Conservation (phyloP, 768 basidiomycete species). For the Cystoderma amianthinum region DNA sequence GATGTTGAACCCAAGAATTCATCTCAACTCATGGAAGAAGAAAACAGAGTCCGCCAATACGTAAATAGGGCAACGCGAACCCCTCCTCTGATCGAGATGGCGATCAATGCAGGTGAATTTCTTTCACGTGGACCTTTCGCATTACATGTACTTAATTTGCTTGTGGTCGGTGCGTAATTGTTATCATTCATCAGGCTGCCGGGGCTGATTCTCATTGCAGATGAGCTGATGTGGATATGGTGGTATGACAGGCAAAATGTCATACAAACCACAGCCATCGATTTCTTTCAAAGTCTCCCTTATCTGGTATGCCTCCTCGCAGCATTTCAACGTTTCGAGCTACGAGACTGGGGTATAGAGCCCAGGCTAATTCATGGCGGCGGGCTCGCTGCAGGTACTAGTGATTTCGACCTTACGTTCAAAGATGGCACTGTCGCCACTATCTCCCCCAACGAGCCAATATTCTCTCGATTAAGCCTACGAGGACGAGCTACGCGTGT, state of each 20-base stretch:
- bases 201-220: conserved; percentile 1
- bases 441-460: background rate
- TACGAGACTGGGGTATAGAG: conserved; percentile 9
- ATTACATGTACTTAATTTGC: conserved; percentile 1
- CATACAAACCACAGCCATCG: conserved; percentile 11
- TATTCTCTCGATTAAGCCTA: background rate
- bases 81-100: background rate
- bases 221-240: conserved; percentile 12
- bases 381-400: background rate
- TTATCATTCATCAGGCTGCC: background rate
- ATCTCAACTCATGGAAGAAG: no score
- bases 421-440: background rate
- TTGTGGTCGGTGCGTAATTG: conserved; percentile 1
- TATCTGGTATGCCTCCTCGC: conserved; percentile 11
- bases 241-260: conserved; percentile 13
- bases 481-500: background rate
- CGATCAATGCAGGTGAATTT: background rate
- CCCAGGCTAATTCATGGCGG: background rate
- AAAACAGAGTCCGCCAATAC: background rate
- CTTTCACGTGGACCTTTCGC: conserved; percentile 1
- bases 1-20: no score
- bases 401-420: background rate
- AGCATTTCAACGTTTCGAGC: conserved; percentile 9
- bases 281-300: conserved; percentile 13
- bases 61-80: background rate